Conservation (phyloP, 2,329 filamentous ascomycete species). For the Cercospora sojina region DNA sequence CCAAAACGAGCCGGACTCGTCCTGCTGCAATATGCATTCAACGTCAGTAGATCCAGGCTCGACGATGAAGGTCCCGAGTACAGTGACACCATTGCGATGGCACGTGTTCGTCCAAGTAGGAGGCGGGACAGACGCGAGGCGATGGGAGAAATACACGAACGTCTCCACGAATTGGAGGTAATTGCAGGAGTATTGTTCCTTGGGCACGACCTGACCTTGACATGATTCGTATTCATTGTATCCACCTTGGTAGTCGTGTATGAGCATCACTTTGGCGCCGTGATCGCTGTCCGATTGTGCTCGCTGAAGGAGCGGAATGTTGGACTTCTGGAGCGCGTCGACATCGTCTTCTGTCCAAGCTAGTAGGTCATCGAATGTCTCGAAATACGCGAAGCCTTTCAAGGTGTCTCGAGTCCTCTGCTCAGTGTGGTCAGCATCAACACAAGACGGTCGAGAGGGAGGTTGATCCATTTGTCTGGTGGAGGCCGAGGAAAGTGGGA, state of each 20-base stretch:
- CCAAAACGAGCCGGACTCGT: slow-evolving; percentile 14
- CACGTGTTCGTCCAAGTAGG: slow-evolving; percentile 48
- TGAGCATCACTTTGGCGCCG: slow-evolving; percentile 36
- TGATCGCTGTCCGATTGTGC: background rate
- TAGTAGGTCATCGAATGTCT: slow-evolving; percentile 43
- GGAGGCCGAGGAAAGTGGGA: background rate
- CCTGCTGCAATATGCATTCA: slow-evolving; percentile 34
- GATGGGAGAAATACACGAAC: slow-evolving; percentile 53
- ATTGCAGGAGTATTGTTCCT: slow-evolving; percentile 44
- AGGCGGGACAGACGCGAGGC: slow-evolving; percentile 47
- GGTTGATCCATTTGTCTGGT: background rate
- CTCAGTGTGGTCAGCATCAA: background rate
- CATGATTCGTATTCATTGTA: slow-evolving; percentile 47
- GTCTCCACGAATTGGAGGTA: slow-evolving; percentile 46
- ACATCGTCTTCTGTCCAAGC: slow-evolving; percentile 36
- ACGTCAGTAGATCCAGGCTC: slow-evolving; percentile 43
- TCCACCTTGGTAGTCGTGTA: slow-evolving; percentile 45
- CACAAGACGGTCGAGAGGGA: background rate
- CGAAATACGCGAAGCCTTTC: slow-evolving; percentile 43
- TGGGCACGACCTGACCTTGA: slow-evolving; percentile 34
- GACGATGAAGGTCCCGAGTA: slow-evolving; percentile 47
- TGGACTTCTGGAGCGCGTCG: slow-evolving; percentile 41
- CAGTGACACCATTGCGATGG: slow-evolving; percentile 49
- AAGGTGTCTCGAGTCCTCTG: background rate
- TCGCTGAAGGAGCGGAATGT: slow-evolving; percentile 40